These are phyloP conservation scores for Sonneratia caseolaris DNA, from an alignment of 345 rosid genomes.

Conservation along the genomic window DNA sequence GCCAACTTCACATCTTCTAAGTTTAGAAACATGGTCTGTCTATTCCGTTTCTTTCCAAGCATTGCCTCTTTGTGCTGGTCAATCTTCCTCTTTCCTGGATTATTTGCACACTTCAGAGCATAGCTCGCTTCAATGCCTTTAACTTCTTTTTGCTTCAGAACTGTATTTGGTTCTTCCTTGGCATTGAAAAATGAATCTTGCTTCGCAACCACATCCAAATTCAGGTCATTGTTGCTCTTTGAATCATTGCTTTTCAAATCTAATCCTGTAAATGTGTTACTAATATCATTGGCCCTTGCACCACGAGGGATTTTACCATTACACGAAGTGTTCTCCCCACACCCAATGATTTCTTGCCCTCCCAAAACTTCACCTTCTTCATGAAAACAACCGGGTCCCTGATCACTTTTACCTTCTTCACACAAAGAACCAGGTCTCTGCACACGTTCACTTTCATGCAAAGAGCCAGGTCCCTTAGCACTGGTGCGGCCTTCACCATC, in stretches of 20 bases:
- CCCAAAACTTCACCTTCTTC: conserved; percentile 30
- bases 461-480: conserved; percentile 14
- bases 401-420: conserved; percentile 81
- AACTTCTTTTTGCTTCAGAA: conserved; percentile 58
- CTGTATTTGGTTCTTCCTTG: conserved; percentile 34
- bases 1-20: conserved; percentile 95
- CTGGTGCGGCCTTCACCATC: conserved; percentile 53
- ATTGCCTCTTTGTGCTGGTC: conserved; percentile 92
- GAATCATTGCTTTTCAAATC: conserved; percentile 32
- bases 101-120: conserved; percentile 60
- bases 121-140: conserved; percentile 80
- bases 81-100: conserved; percentile 66
- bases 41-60: conserved; percentile 91
- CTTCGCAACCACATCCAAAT: conserved; percentile 38
- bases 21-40: conserved; percentile 87
- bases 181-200: conserved; percentile 26
- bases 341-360: conserved; percentile 21
- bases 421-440: conserved; percentile 13
- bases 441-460: conserved; percentile 29
- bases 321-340: conserved; percentile 19
- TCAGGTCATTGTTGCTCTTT: conserved; percentile 26
- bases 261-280: conserved; percentile 18
- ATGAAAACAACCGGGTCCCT: conserved; percentile 14
- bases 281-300: conserved; percentile 16
- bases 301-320: conserved; percentile 25